A percentile compares a stretch with the other conserved stretches of the same genome.
phyloP scores from a whole-genome alignment of 2,329 filamentous ascomycete species.

The Emergomyces pasteurianus region DNA sequence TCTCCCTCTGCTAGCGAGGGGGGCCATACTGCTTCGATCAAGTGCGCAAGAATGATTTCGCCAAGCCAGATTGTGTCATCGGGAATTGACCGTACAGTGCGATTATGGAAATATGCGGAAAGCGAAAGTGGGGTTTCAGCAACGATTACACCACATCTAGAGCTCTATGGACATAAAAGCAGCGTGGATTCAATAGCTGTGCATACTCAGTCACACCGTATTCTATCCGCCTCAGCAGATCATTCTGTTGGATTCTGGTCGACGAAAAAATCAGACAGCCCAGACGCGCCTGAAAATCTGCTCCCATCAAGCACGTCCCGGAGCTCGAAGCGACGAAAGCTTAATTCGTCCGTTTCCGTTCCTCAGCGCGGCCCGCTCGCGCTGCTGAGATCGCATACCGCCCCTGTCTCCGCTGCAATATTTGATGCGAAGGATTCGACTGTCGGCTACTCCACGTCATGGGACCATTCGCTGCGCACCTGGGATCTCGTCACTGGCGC shows the following conservation, averaged over 20 bases:
- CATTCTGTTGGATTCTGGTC: conserved; percentile 82
- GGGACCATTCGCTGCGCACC: conserved; percentile 82
- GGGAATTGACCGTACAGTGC: conserved; percentile 71
- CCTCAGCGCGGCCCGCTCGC: conserved; percentile 68
- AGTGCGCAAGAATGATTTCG: conserved; percentile 73
- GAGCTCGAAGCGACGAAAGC: conserved; percentile 64
- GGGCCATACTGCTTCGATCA: conserved; percentile 65
- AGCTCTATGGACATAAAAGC: conserved; percentile 72
- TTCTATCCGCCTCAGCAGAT: conserved; percentile 78
- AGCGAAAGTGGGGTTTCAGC: conserved; percentile 47
- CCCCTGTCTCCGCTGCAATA: conserved; percentile 63
- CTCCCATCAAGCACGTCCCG: conserved; percentile 54
- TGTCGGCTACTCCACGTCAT: conserved; percentile 81
- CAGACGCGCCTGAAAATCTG: conserved; percentile 57
- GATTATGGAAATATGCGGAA: conserved; percentile 81
- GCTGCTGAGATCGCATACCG: conserved; percentile 59
- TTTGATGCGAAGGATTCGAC: conserved; percentile 80
- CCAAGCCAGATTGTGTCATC: conserved; percentile 68
- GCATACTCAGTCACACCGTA: conserved; percentile 58
- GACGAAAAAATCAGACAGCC: conserved; percentile 61
- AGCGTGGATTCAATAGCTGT: conserved; percentile 64
- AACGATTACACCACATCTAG: conserved; percentile 58
- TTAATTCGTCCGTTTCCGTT: conserved; percentile 45
- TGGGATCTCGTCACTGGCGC: conserved; percentile 75
- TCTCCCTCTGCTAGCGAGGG: conserved; percentile 55